These are phyloP conservation scores for Suillus luteus DNA, from an alignment of 768 basidiomycete genomes.

Conservation along the genomic window DNA sequence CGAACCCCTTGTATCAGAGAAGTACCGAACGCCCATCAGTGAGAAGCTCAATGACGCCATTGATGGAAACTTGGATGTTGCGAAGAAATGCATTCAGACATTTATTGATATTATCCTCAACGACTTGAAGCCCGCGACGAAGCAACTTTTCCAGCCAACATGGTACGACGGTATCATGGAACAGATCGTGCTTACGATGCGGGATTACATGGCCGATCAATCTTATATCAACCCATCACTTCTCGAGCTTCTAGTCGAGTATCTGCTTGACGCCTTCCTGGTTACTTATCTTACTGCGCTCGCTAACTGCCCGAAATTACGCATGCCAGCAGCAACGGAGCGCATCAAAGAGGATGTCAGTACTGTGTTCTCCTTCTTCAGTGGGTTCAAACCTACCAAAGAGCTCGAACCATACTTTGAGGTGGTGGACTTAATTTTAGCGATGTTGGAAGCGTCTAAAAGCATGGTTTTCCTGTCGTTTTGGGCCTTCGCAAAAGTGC, in stretches of 20 bases:
- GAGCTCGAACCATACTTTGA: conserved; percentile 86
- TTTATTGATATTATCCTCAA: conserved; percentile 95
- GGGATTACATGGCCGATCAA: conserved; percentile 96
- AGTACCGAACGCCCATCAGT: conserved; percentile 81
- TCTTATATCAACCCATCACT: conserved; percentile 87
- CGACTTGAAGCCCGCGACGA: conserved; percentile 86
- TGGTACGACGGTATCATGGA: conserved; percentile 93
- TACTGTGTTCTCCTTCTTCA: conserved; percentile 80
- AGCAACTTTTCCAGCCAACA: conserved; percentile 73
- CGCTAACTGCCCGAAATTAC: conserved; percentile 79
- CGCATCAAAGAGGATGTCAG: conserved; percentile 82
- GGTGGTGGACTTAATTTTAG: conserved; percentile 80
- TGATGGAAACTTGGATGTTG: conserved; percentile 97
- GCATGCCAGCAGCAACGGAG: conserved; percentile 82
- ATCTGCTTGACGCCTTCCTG: conserved; percentile 88
- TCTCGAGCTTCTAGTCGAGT: conserved; percentile 89
- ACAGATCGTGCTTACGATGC: conserved; percentile 93
- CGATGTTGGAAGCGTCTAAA: conserved; percentile 83
- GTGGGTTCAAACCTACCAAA: conserved; percentile 68
- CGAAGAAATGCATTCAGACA: conserved; percentile 94
- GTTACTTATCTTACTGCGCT: conserved; percentile 89
- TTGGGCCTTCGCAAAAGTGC: conserved; percentile 90
- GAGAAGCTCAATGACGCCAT: conserved; percentile 94
- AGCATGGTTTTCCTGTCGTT: conserved; percentile 91
- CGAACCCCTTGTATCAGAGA: conserved; percentile 90